A percentile compares a stretch with the other conserved stretches of the same genome.
Evolutionary conservation across 805 yeast genomes (phyloP).

Genomic region (Kluyveromyces siamensis): DNA sequence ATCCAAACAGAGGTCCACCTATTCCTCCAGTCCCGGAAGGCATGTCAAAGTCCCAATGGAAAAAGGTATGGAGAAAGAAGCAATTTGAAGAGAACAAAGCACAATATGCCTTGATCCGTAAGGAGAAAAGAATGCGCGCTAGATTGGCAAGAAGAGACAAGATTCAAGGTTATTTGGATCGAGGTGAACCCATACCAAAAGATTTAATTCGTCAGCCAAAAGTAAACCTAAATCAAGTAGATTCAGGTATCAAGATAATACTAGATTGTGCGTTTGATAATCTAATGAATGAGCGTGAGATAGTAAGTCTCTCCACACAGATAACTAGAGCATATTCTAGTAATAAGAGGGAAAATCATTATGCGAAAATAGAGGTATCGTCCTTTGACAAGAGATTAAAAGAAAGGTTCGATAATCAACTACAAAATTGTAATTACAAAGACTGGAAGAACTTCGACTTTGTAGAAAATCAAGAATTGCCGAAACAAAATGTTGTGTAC

Average conservation of each 20-base stretch:
- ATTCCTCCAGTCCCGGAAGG: constrained; percentile 61
- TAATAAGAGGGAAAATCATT: constrained; percentile 51
- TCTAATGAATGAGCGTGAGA: constrained; percentile 68
- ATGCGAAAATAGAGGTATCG: constrained; percentile 50
- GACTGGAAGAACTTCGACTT: constrained; percentile 64
- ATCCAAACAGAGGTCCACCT: constrained; percentile 7
- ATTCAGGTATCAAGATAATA: constrained; percentile 46
- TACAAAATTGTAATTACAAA: constrained; percentile 44
- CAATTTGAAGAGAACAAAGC: constrained; percentile 59
- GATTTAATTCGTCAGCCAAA: constrained; percentile 31
- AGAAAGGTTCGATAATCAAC: constrained; percentile 55
- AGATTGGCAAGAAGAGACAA: constrained; percentile 33
- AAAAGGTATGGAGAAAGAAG: constrained; percentile 51
- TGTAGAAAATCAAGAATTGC: constrained; percentile 31
- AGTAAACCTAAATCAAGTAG: constrained; percentile 34
- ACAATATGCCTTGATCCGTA: constrained; percentile 43
- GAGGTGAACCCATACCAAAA: constrained; percentile 34
- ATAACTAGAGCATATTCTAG: constrained; percentile 75
- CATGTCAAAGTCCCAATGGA: constrained; percentile 81
- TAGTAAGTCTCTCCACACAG: constrained; percentile 66
- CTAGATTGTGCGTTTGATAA: constrained; percentile 90
- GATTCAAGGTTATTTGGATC: constrained; percentile 27
- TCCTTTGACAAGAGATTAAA: constrained; percentile 59
- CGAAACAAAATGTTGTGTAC: constrained; percentile 44
- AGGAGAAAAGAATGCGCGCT: constrained; percentile 44